Conservation (phyloP, 2,329 filamentous ascomycete genomes). For the Sporothrix mexicana region DNA sequence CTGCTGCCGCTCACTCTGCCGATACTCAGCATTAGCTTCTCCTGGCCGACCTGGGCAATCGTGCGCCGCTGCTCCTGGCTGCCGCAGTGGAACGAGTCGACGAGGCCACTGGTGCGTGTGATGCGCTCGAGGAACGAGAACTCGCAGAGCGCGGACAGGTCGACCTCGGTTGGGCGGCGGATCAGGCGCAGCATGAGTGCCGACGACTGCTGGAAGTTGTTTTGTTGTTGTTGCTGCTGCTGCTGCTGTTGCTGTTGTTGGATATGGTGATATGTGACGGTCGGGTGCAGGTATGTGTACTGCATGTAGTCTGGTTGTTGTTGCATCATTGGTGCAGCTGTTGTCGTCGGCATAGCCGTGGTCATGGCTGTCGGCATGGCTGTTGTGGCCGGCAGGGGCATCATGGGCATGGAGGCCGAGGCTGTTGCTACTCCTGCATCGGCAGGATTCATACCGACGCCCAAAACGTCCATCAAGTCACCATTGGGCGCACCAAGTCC, state of each 20-base stretch:
- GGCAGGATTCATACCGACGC: background rate
- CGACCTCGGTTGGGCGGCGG: constrained; percentile 25
- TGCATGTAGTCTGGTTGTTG: background rate
- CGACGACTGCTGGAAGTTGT: constrained; percentile 14
- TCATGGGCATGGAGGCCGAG: background rate
- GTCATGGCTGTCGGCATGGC: background rate
- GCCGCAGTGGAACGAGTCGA: constrained; percentile 27
- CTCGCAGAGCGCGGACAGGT: constrained; percentile 22
- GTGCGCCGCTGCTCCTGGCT: constrained; percentile 21
- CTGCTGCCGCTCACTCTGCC: background rate
- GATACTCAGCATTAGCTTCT: background rate
- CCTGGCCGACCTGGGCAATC: constrained; percentile 21
- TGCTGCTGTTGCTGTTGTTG: constrained; percentile 17
- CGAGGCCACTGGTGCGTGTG: constrained; percentile 25
- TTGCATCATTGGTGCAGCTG: background rate
- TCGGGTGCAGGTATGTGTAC: background rate
- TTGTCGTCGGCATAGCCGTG: background rate
- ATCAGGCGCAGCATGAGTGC: constrained; percentile 26
- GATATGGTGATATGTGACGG: background rate
- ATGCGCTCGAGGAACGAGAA: constrained; percentile 28
- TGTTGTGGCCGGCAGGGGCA: background rate
- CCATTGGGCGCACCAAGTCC: background rate
- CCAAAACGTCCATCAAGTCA: background rate
- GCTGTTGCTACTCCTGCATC: background rate
- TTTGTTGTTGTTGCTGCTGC: constrained; percentile 3